These are phyloP conservation scores for Acer saccharum DNA, from an alignment of 345 rosid species.

Conservation along the genomic window DNA sequence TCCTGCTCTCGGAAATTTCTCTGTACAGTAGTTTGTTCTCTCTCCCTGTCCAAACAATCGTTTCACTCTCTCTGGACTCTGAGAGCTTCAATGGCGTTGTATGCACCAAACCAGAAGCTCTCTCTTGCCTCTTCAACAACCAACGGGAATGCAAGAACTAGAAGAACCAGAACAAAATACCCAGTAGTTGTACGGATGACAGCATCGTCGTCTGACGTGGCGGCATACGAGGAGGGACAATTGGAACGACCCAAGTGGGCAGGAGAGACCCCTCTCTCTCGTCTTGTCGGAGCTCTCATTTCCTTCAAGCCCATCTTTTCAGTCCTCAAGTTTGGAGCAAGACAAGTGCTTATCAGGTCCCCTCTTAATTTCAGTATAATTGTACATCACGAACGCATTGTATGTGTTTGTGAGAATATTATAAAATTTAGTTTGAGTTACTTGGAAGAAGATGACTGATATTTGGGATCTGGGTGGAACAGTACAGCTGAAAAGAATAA, in stretches of 20 bases:
- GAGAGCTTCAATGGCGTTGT: conserved; percentile 36
- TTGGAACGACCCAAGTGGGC: conserved; percentile 67
- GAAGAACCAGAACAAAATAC: conserved; percentile 14
- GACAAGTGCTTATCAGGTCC: conserved; percentile 67
- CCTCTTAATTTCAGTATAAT: background rate
- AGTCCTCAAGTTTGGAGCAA: conserved; percentile 63
- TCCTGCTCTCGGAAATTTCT: background rate
- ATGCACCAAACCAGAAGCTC: conserved; percentile 29
- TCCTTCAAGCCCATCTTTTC: conserved; percentile 61
- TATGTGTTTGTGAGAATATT: no score
- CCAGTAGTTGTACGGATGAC: conserved; percentile 27
- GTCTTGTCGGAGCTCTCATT: conserved; percentile 52
- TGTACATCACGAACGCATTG: no score
- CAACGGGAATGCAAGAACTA: conserved; percentile 11
- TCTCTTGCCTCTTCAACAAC: conserved; percentile 16
- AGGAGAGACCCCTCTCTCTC: conserved; percentile 63
- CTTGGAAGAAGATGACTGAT: background rate
- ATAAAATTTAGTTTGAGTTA: conserved; percentile 1
- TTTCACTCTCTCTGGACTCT: no score
- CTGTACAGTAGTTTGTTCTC: background rate
- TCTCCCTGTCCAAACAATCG: background rate
- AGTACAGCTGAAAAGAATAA: conserved; percentile 67
- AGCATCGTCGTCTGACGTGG: conserved; percentile 19
- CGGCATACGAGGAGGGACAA: conserved; percentile 51
- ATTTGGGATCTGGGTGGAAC: conserved; percentile 24